phyloP scores from a whole-genome alignment of 73 alveolate species.

The Paramecium primaurelia region DNA sequence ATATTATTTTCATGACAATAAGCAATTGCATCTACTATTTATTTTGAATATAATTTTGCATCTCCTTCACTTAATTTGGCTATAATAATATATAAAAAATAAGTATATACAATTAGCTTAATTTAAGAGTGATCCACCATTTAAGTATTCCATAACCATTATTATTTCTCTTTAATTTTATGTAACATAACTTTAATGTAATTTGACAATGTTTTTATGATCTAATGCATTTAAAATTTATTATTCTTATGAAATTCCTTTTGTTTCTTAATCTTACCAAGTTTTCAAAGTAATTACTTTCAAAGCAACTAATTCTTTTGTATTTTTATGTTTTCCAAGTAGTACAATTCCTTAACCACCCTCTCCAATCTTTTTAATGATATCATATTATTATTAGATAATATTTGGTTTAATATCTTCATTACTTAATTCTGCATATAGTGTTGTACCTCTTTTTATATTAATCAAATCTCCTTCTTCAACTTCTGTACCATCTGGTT shows the following conservation, averaged over 20 bases:
- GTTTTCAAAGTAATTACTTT: background rate
- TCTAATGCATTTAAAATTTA: conserved; percentile 67
- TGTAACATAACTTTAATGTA: conserved; percentile 63
- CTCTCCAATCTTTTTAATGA: conserved; percentile 49
- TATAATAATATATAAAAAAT: conserved; percentile 42
- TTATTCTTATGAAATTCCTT: conserved; percentile 28
- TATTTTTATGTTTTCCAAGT: conserved; percentile 65
- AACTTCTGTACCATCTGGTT: background rate
- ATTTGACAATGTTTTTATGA: conserved; percentile 72
- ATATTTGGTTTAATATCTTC: conserved; percentile 15
- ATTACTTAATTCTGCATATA: background rate
- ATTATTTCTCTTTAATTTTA: conserved; percentile 60
- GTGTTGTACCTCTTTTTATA: background rate
- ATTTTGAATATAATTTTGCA: conserved; percentile 66
- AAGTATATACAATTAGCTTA: conserved; percentile 67
- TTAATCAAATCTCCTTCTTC: background rate
- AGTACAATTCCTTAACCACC: conserved; percentile 61
- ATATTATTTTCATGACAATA: conserved; percentile 71
- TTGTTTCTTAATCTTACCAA: background rate
- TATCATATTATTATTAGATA: background rate
- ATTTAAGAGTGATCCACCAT: conserved; percentile 78
- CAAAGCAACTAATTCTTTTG: conserved; percentile 76
- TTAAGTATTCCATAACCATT: conserved; percentile 86
- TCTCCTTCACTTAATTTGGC: conserved; percentile 70
- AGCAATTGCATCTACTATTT: conserved; percentile 71